Evolutionary conservation across 164 flowering plant genomes (phyloP), one percentile per base, ranked within the genome.

Genomic region (Hamamelis virginiana): DNA sequence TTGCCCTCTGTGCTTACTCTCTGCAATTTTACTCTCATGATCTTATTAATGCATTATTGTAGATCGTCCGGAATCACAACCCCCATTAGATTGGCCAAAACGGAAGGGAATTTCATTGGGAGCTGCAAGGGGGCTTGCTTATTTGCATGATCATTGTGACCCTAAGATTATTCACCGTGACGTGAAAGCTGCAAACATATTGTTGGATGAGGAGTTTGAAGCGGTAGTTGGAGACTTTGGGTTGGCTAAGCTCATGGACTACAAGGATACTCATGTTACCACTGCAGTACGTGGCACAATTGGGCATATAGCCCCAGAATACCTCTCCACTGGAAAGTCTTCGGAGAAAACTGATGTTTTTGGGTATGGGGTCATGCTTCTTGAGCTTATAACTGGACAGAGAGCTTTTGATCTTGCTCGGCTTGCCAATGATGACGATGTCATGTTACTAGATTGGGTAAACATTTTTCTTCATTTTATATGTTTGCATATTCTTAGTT

Each of bases 401-500:
- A 47, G 67, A n/a, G 67, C 67, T 22, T 64, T 64, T n/a, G 69
- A 66, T 53, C 69, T 66, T 53, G 69, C 69, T 28, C 69, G 69
- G 18, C 69, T 66, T 52, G 69, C 69, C 8, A 66, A 66, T 55
- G 69, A 66, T 26, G 69, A 66, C 18, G 69, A 52, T 33, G 60
- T 66, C 48, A 66, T 66, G 69, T 33, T 66, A 45, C 60, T 66
- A 1, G 69, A 66, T 33, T 66, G 69, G 69, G 69, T 66, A 66
- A 16, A 59, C 59, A 50, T 50, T 50, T 50, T 13, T 50, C 53
- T n/a, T 50, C 53, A 4, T 6, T 33, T 33, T 33, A 33, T 33
- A 33, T 33, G 41, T 33, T 33, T 33, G 41, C 6, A 33, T 33
- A 33, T 33, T 33, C 4, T 33, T 33, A 33, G 41, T 33, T 6